These are phyloP conservation scores for Flagelloscypha sp. DNA, from an alignment of 768 basidiomycete species.

Conservation along the genomic window DNA sequence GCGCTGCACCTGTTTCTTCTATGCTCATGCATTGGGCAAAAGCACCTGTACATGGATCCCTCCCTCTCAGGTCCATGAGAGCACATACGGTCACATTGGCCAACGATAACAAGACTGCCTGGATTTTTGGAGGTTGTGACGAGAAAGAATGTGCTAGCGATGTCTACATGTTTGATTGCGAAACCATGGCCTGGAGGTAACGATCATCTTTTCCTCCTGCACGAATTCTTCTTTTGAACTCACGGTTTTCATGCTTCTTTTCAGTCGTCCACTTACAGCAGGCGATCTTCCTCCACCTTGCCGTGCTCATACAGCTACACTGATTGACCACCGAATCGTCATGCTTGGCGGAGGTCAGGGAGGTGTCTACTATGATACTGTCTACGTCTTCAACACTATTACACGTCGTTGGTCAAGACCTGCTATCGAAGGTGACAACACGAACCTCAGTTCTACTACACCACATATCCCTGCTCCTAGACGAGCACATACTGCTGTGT, in stretches of 20 bases:
- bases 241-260: constrained; percentile 2
- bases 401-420: constrained; percentile 60
- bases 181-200: constrained; percentile 40
- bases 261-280: constrained; percentile 48
- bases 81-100: constrained; percentile 82
- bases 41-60: constrained; percentile 66
- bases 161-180: constrained; percentile 79
- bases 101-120: constrained; percentile 75
- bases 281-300: constrained; percentile 81
- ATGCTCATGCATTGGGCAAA: constrained; percentile 82
- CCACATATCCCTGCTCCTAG: constrained; percentile 61
- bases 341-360: constrained; percentile 86
- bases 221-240: not conserved
- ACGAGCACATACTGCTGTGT: constrained; percentile 81
- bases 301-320: constrained; percentile 81
- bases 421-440: constrained; percentile 10
- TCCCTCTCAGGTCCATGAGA: constrained; percentile 64
- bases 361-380: constrained; percentile 70
- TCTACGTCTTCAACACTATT: constrained; percentile 77
- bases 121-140: constrained; percentile 88
- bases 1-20: constrained; percentile 53
- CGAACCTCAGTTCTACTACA: no score
- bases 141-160: constrained; percentile 68
- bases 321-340: constrained; percentile 72
- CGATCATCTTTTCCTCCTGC: no score